Base-by-base conservation (phyloP, 2,329 filamentous ascomycete genomes). In the Apiospora koreana region DNA sequence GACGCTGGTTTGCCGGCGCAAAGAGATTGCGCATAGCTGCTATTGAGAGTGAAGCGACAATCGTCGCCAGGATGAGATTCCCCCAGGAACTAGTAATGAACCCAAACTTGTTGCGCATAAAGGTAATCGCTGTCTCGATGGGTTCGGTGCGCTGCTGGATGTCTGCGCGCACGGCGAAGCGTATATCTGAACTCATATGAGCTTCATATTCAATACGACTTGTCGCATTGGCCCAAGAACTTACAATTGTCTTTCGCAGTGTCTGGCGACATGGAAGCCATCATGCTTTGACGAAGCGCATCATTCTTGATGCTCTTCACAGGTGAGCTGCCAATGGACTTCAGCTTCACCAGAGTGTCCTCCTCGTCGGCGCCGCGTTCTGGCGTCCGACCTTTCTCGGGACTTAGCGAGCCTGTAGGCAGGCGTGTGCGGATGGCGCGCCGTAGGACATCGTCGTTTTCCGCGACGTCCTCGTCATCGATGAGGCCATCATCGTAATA, bases 111-210 rank as follows among this genome's bases (percentile, higher is more conserved):
- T 82, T 85, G 73, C 89, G 89, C 71, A 94, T 75, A 71, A 90
- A 91, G 68, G 84, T 86, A 74, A 95, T 86, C 62, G 88, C 87
- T 23, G 92, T 87, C 77, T 97, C 93, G 75, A 97, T 92, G 18
- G 93, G 94, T 77, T 95, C 94, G 65, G 92, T 93, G 69, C 93
- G 90, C 78, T 97, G 94, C 77, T 95, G 93, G 41, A 97, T 93
- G 83, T 97, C 94, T 72, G 94, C 93, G 76, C 93, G 91, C 72
- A 97, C 87, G 68, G 93, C 93, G 81, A 98, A 95, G 74, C 94
- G 93, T 76, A 97, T 93, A 82, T 95, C 94, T 96, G 80, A 72
- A 69, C 65, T 64, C 67, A 68, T 50, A 69, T 79, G 67, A 77
- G 75, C 38, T 62, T 48, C 43, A 68, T 23, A 65, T 28, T 66